Evolutionary conservation across 306 rosid species (phyloP), one percentile per base, ranked within the genome.

Genomic region (Lupinus albus): DNA sequence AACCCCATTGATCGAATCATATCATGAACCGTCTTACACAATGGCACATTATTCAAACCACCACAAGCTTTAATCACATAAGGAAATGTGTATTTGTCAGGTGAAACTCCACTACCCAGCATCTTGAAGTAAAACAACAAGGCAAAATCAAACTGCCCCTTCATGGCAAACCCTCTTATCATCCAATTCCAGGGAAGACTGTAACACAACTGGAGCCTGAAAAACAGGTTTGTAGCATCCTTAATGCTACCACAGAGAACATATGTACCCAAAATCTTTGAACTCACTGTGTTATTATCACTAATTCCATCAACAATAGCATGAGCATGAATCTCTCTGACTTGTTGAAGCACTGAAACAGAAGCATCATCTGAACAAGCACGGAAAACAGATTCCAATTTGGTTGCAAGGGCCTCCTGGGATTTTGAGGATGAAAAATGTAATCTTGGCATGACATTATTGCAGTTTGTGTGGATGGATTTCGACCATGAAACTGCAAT

Each of bases 61-160:
- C 85, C 86, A 49, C 91, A 91, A 39, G 96, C 91, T 61, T 88
- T 91, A 61, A 91, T 74, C 35, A 91, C 93, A 76, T 84, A 69
- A 18, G 96, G 93, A 61, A 91, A 86, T n/a, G 97, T 91, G 82
- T 88, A 91, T 79, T 86, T 88, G 53, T 88, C 96, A 14, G 97
- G 97, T 39, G 81, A 83, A 77, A 79, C 64, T 44, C 82, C 78
- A 74, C 79, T 48, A 14, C 83, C 81, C 78, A 91, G 65, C 97
- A 91, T 88, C 87, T 84, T 91, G 74, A 86, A 86, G 85, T 84
- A 88, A 73, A 91, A 86, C 51, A 85, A 67, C 66, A 91, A 39
- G 36, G 91, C 81, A 74, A 76, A 71, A 54, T 86, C 74, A 74
- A 76, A 85, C 84, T 71, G 63, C 20, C 91, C 88, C 85, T 75